phyloP scores from a whole-genome alignment of 352 stramenopile genomes.

The Blastocystis sp. region DNA sequence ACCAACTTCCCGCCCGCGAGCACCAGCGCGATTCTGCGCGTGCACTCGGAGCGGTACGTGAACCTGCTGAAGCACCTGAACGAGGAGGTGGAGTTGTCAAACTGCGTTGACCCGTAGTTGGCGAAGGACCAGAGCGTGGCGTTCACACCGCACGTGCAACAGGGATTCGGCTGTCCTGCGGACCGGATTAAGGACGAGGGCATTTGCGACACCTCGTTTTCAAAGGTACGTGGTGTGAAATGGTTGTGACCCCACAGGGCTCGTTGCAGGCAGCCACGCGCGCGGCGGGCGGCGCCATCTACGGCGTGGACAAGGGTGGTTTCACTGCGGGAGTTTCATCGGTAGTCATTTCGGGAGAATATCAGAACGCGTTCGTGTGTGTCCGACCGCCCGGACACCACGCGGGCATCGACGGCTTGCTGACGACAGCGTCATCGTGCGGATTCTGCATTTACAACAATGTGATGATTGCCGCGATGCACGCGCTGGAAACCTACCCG shows the following conservation, averaged over 20 bases:
- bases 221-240: constrained; percentile 68
- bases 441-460: constrained; percentile 96
- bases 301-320: constrained; percentile 83
- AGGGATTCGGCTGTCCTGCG: constrained; percentile 73
- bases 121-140: constrained; percentile 75
- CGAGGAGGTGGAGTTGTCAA: constrained; percentile 79
- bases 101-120: not conserved
- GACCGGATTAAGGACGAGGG: constrained; percentile 76
- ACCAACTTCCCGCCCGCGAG: constrained; percentile 84
- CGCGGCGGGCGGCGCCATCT: constrained; percentile 84
- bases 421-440: constrained; percentile 78
- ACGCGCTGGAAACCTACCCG: constrained; percentile 85
- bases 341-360: constrained; percentile 76
- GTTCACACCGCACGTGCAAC: constrained; percentile 81
- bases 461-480: constrained; percentile 88
- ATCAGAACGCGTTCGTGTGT: constrained; percentile 86
- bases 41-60: constrained; percentile 86
- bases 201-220: constrained; percentile 83
- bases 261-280: constrained; percentile 83
- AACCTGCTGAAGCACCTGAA: constrained; percentile 85
- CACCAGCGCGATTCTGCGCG: constrained; percentile 82
- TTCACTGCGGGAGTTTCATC: not conserved
- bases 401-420: constrained; percentile 77
- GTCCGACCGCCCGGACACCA: constrained; percentile 86
- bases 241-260: constrained; percentile 65